These are phyloP conservation scores for Nemania sp. DNA, from an alignment of 2,329 filamentous ascomycete genomes.

Conservation along the genomic window DNA sequence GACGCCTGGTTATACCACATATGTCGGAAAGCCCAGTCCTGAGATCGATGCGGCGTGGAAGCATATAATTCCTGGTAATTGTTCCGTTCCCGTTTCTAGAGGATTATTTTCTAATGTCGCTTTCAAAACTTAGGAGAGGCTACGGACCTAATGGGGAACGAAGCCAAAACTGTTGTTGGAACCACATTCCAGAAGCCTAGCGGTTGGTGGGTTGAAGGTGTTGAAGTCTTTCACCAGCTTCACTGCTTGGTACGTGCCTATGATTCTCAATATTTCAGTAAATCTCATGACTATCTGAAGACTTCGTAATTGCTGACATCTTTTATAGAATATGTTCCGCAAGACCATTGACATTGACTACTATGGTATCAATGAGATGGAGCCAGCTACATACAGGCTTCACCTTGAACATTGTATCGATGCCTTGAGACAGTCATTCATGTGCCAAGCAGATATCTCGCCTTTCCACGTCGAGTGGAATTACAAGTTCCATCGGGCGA, in stretches of 20 bases:
- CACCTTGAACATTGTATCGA: conserved; percentile 11
- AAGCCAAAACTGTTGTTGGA: conserved; percentile 3
- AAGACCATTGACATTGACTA: not conserved
- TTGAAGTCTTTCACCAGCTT: conserved; percentile 7
- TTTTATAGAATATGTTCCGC: conserved; percentile 4
- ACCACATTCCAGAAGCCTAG: not conserved
- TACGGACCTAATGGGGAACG: not conserved
- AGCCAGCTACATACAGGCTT: not conserved
- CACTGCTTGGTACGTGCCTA: conserved; percentile 1
- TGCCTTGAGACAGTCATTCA: not conserved
- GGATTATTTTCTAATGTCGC: no score
- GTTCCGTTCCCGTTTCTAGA: not conserved
- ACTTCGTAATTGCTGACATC: no score
- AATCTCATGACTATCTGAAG: no score
- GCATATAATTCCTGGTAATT: not conserved
- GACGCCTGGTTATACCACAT: not conserved
- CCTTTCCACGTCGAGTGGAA: not conserved
- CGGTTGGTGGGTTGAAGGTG: not conserved
- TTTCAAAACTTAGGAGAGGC: conserved; percentile 1
- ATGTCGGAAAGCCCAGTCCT: not conserved
- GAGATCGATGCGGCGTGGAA: conserved; percentile 1
- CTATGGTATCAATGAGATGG: not conserved
- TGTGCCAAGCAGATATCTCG: conserved; percentile 1
- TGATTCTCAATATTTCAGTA: no score
- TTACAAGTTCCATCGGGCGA: not conserved